phyloP scores from a whole-genome alignment of 2,329 filamentous ascomycete species.

The Dactylellina sp. region DNA sequence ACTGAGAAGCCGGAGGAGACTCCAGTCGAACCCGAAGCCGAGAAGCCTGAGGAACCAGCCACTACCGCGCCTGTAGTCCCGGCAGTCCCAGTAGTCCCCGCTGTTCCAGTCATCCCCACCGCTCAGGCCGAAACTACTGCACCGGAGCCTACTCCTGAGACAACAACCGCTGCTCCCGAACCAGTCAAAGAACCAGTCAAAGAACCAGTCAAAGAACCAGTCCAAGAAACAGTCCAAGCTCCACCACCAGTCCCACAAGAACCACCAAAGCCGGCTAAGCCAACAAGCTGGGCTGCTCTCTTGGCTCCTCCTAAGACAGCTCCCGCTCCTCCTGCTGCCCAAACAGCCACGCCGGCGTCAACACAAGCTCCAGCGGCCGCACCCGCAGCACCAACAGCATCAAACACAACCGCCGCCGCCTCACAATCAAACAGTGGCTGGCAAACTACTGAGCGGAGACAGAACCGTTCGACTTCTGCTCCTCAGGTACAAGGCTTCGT shows the following conservation, averaged over 20 bases:
- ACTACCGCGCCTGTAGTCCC: conserved; percentile 28
- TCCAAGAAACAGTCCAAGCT: conserved; percentile 36
- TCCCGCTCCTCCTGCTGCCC: conserved; percentile 57
- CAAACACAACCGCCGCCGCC: conserved; percentile 63
- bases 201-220: conserved; percentile 47
- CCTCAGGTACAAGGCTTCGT: conserved; percentile 71
- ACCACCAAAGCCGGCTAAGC: conserved; percentile 48
- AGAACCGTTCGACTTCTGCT: conserved; percentile 60
- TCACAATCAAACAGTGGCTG: conserved; percentile 73
- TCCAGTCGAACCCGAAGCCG: conserved; percentile 44
- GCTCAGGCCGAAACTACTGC: conserved; percentile 38
- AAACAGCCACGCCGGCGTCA: conserved; percentile 66
- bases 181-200: conserved; percentile 40
- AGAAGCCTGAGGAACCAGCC: conserved; percentile 45
- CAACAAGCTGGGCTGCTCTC: conserved; percentile 51
- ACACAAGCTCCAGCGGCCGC: conserved; percentile 61
- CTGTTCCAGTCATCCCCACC: conserved; percentile 29
- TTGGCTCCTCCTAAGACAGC: conserved; percentile 27
- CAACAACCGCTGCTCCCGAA: conserved; percentile 37
- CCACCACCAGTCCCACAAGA: conserved; percentile 52
- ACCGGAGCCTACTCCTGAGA: conserved; percentile 26
- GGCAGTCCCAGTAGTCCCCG: conserved; percentile 51
- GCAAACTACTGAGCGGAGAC: conserved; percentile 78
- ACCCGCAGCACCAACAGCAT: conserved; percentile 3
- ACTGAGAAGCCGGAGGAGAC: conserved; percentile 55